phyloP scores from a whole-genome alignment of 83 land plant species.

The Picea engelmannii region DNA sequence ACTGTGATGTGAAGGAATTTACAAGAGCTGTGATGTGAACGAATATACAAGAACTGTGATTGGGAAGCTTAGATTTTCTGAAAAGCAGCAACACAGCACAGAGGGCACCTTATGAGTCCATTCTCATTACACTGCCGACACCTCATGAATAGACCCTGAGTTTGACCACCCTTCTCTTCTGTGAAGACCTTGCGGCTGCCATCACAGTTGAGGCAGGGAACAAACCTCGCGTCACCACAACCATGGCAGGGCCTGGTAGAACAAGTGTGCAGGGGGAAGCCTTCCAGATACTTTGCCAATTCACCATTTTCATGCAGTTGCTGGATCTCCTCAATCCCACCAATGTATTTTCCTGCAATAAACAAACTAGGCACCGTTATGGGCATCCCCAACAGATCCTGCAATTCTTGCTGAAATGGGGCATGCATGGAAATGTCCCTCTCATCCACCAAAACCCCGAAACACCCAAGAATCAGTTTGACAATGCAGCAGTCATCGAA shows the following conservation, averaged over 20 bases:
- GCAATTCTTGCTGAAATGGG: conserved; percentile 46
- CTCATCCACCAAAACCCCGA: conserved; percentile 48
- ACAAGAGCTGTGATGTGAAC: no score
- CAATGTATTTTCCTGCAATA: conserved; percentile 66
- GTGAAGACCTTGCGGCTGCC: conserved; percentile 72
- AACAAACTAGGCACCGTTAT: conserved; percentile 49
- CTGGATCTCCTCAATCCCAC: conserved; percentile 72
- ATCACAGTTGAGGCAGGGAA: conserved; percentile 59
- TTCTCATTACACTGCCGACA: conserved; percentile 70
- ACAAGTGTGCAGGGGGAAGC: conserved; percentile 24
- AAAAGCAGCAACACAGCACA: conserved; percentile 23
- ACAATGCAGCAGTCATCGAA: conserved; percentile 63
- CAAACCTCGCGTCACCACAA: conserved; percentile 69
- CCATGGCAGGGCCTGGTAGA: conserved; percentile 33
- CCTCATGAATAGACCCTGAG: conserved; percentile 13
- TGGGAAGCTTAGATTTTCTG: no score
- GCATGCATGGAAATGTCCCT: conserved; percentile 71
- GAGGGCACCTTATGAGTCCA: conserved; percentile 64
- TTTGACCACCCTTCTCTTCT: conserved; percentile 30
- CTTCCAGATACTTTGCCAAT: conserved; percentile 37
- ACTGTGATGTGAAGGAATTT: no score
- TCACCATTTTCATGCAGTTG: conserved; percentile 62
- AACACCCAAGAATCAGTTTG: conserved; percentile 35
- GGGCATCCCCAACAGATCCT: conserved; percentile 11
- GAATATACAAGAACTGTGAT: no score